Conservation (phyloP, 768 basidiomycete genomes). For the Amanita pallidorosea region DNA sequence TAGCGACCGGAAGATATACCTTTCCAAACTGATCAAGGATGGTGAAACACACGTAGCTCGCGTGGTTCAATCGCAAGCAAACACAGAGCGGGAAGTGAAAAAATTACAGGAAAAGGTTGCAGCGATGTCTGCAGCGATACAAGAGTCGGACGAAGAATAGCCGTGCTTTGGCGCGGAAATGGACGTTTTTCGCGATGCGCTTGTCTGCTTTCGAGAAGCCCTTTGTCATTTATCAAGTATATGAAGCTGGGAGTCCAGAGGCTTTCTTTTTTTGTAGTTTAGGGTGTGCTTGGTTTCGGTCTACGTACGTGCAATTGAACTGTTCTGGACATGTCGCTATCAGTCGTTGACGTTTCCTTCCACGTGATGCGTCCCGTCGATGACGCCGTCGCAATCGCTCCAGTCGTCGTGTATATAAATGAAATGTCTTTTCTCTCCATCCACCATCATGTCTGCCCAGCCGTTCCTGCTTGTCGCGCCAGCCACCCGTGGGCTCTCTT, state of each 20-base stretch:
- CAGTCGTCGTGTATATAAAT: background rate
- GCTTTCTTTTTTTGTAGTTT: conserved; percentile 7
- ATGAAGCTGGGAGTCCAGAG: conserved; percentile 1
- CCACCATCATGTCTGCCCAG: conserved; percentile 11
- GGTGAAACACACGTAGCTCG: conserved; percentile 24
- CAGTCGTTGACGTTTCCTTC: background rate
- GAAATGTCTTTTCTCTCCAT: background rate
- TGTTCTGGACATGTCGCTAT: background rate
- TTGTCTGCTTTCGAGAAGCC: conserved; percentile 5
- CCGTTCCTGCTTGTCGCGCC: conserved; percentile 46
- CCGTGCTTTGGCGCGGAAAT: background rate
- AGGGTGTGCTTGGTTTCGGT: conserved; percentile 5
- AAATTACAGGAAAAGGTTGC: conserved; percentile 2
- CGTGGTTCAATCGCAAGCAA: conserved; percentile 1
- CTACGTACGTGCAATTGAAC: conserved; percentile 7
- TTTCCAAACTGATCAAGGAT: conserved; percentile 23
- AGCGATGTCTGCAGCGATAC: conserved; percentile 17
- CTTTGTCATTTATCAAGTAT: conserved; percentile 7
- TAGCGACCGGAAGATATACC: conserved; percentile 16
- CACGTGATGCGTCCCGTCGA: background rate
- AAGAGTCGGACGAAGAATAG: conserved; percentile 22
- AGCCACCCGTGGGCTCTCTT: conserved; percentile 44
- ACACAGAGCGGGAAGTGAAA: conserved; percentile 2
- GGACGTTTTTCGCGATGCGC: conserved; percentile 2
- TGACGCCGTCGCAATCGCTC: background rate